These are phyloP conservation scores for Kuraishia molischiana DNA, from an alignment of 805 yeast species.

Conservation along the genomic window DNA sequence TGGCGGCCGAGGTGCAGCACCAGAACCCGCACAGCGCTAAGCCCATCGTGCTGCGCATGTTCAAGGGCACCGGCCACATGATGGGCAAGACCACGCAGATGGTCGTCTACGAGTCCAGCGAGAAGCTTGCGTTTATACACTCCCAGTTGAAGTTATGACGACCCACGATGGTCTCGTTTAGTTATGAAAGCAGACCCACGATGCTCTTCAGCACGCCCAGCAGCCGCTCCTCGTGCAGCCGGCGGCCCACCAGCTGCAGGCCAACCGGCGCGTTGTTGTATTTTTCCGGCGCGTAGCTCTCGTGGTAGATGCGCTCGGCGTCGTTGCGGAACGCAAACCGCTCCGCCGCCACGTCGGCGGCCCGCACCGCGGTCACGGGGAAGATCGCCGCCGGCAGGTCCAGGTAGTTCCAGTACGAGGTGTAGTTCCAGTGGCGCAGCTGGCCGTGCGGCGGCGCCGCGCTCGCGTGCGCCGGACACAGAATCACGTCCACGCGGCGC, in stretches of 20 bases:
- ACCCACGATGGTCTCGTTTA: background rate
- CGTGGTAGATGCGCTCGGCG: conserved; percentile 29
- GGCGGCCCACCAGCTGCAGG: conserved; percentile 30
- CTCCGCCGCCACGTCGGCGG: conserved; percentile 15
- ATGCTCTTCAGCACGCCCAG: background rate
- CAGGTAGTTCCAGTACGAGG: conserved; percentile 55
- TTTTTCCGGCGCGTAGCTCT: conserved; percentile 27
- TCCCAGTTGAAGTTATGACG: background rate
- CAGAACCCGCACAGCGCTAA: background rate
- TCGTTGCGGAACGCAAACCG: conserved; percentile 25
- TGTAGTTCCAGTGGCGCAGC: conserved; percentile 64
- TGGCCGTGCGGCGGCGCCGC: conserved; percentile 57
- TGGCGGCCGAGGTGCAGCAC: conserved; percentile 5
- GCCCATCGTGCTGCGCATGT: conserved; percentile 2
- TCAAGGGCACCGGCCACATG: conserved; percentile 6
- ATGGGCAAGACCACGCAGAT: conserved; percentile 4
- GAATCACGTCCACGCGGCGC: conserved; percentile 49
- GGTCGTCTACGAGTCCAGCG: conserved; percentile 4
- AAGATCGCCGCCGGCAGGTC: conserved; percentile 55
- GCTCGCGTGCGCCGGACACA: conserved; percentile 53
- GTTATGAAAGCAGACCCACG: background rate
- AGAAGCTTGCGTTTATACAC: conserved; percentile 5
- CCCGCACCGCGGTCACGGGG: conserved; percentile 44
- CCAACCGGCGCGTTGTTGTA: conserved; percentile 28
- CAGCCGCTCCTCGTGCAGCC: conserved; percentile 46